Evolutionary conservation across 257 asterid genomes (phyloP), one percentile per base, ranked within the genome.

Genomic region (Nicotiana paniculata): DNA sequence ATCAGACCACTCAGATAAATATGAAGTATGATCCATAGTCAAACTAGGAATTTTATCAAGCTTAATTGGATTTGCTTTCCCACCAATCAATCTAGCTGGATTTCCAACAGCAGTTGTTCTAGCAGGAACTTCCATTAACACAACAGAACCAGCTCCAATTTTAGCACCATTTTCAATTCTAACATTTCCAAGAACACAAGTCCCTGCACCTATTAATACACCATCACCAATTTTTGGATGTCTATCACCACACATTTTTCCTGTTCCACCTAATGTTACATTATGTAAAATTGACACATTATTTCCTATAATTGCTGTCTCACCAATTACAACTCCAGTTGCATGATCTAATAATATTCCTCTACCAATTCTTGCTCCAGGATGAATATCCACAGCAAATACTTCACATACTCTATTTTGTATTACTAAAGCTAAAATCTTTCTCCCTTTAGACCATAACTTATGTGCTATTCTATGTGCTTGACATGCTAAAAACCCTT

Each of bases 81-180:
- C 98, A 2, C 99, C 97, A 58, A 95, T 83, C 90, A 95, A 81
- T 30, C 83, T 93, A 1, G 98, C 98, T 4, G 99, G 99, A 80
- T 95, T 95, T 9, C 99, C 99, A 5, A 95, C 97, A 0, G 97
- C 99, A 18, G 98, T 95, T 0, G 99, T 92, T 46, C 97, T 87
- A 2, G 91, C 97, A 30, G 98, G 98, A 18, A 95, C 97, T 30
- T 83, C 91, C 79, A 91, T 95, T 0, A 95, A 85, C 84, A 95
- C 99, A 30, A 95, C 97, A 0, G 98, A 95, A 6, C 98, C 99
- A 5, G 99, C 98, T 8, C 99, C 99, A 84, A 95, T 86, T 88
- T 95, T 95, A 1, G 98, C 98, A 48, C 99, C 98, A 55, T 91
- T 97, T 30, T 81, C 97, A 81, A 95, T 89, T 28, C 86, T 86